phyloP scores from a whole-genome alignment of 139 green algal species.

The Yamagishiella unicocca region DNA sequence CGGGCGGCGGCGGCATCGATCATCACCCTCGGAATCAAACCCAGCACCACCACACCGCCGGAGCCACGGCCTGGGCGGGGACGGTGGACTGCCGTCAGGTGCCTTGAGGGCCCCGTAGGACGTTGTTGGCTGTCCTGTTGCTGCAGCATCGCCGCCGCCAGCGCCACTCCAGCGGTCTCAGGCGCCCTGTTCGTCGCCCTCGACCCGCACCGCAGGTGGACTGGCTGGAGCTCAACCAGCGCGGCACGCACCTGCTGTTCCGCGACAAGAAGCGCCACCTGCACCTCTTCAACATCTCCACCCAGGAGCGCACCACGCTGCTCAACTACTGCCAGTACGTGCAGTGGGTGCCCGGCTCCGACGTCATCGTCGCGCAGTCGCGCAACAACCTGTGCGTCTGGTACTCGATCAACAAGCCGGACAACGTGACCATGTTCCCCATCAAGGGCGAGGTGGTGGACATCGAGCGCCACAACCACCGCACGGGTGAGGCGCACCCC shows the following conservation, averaged over 20 bases:
- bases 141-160: too few relatives aligned
- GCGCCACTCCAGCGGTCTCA: too few relatives aligned
- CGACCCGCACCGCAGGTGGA: not conserved
- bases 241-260: conserved; percentile 88
- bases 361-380: conserved; percentile 88
- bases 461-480: conserved; percentile 73
- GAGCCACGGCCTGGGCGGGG: too few relatives aligned
- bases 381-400: conserved; percentile 86
- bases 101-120: not conserved
- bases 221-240: conserved; percentile 82
- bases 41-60: too few relatives aligned
- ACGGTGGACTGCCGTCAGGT: too few relatives aligned
- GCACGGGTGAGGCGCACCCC: conserved; percentile 75
- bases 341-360: conserved; percentile 86
- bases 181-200: too few relatives aligned
- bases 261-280: conserved; percentile 87
- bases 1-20: too few relatives aligned
- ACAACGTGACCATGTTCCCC: conserved; percentile 74
- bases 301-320: conserved; percentile 78
- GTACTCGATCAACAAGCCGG: conserved; percentile 83
- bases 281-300: conserved; percentile 78
- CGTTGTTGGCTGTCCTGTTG: too few relatives aligned
- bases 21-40: too few relatives aligned
- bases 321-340: conserved; percentile 85
- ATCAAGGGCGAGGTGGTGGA: conserved; percentile 84